phyloP scores from a whole-genome alignment of 305 asterid genomes.

The Andrographis paniculata region DNA sequence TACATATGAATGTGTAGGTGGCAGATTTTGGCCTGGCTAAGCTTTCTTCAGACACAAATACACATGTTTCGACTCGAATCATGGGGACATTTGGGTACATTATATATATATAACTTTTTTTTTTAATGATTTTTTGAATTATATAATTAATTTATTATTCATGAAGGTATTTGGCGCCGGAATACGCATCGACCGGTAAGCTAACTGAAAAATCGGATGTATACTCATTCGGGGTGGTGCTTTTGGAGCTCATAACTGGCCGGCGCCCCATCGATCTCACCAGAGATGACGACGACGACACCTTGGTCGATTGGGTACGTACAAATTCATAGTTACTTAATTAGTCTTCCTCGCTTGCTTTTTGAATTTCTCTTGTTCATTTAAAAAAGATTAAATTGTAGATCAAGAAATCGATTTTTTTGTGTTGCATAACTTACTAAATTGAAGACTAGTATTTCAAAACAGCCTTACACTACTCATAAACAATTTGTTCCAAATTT shows the following conservation, averaged over 20 bases:
- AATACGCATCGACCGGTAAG: constrained; percentile 64
- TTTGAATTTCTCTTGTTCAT: too few relatives aligned
- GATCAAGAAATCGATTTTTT: too few relatives aligned
- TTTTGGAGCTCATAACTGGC: constrained; percentile 68
- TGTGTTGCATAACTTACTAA: too few relatives aligned
- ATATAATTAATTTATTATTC: not conserved
- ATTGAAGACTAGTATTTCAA: too few relatives aligned
- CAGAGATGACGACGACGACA: constrained; percentile 42
- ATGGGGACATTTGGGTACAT: constrained; percentile 73
- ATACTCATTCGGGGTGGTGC: constrained; percentile 54
- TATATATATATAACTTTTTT: too few relatives aligned
- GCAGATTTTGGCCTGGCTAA: constrained; percentile 78
- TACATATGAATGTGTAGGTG: constrained; percentile 26
- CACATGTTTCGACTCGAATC: constrained; percentile 67
- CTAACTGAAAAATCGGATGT: constrained; percentile 66
- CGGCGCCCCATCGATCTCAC: constrained; percentile 42
- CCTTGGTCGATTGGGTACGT: constrained; percentile 58
- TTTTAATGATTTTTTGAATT: too few relatives aligned
- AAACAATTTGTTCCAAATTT: too few relatives aligned
- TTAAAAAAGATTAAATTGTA: too few relatives aligned
- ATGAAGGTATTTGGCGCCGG: constrained; percentile 61
- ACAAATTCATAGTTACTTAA: too few relatives aligned
- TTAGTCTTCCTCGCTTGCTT: too few relatives aligned
- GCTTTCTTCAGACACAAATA: constrained; percentile 48
- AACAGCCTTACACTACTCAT: too few relatives aligned